A percentile compares a stretch with the other conserved stretches of the same genome.
phyloP scores from a whole-genome alignment of 2,329 filamentous ascomycete genomes.

The Sclerotinia glacialis region DNA sequence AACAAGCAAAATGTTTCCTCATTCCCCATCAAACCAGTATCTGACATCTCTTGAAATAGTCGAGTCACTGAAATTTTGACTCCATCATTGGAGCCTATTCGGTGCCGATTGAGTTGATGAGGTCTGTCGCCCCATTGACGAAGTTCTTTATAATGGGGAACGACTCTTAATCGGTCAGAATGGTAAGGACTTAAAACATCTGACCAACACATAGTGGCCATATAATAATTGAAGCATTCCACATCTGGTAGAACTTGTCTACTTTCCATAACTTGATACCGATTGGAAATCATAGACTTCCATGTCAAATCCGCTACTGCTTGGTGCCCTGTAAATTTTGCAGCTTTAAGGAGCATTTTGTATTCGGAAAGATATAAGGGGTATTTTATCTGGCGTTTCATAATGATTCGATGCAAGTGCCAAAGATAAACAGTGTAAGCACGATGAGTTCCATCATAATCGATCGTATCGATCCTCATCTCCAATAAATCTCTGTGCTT shows the following conservation, averaged over 20 bases:
- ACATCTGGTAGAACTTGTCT: constrained; percentile 44
- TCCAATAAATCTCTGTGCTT: constrained; percentile 47
- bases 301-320: constrained; percentile 47
- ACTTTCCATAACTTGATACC: background rate
- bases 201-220: constrained; percentile 51
- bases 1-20: constrained; percentile 53
- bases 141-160: constrained; percentile 32
- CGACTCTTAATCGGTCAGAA: constrained; percentile 39
- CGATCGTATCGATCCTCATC: constrained; percentile 21
- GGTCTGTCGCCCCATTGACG: constrained; percentile 29
- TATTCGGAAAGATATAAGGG: constrained; percentile 49
- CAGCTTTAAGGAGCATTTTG: constrained; percentile 51
- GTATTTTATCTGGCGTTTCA: constrained; percentile 41
- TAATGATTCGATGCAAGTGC: constrained; percentile 36
- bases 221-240: constrained; percentile 54
- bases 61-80: constrained; percentile 27
- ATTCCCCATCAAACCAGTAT: constrained; percentile 45
- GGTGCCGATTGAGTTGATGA: constrained; percentile 31
- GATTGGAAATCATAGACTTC: constrained; percentile 43
- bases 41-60: constrained; percentile 50
- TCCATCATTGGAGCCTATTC: constrained; percentile 26
- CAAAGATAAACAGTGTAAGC: constrained; percentile 32
- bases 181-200: constrained; percentile 42
- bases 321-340: constrained; percentile 47
- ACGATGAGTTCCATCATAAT: constrained; percentile 26